A percentile compares a stretch with the other conserved stretches of the same genome.
phyloP scores from a whole-genome alignment of 805 yeast genomes.

The Tetrapisispora iriomotensis region DNA sequence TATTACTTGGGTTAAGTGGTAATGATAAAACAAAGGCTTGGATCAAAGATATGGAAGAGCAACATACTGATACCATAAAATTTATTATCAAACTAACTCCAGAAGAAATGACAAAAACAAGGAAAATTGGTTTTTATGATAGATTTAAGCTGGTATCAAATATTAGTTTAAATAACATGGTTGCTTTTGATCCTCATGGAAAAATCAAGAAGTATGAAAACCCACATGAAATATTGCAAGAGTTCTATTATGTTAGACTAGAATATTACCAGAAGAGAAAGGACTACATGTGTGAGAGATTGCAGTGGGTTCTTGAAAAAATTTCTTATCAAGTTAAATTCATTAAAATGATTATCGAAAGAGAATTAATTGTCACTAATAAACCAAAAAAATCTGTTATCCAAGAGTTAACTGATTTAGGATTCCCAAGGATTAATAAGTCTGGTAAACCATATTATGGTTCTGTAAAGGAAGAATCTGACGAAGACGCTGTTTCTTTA shows the following conservation, averaged over 20 bases:
- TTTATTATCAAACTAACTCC: slow-evolving; percentile 65
- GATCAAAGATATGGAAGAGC: slow-evolving; percentile 93
- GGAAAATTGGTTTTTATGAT: slow-evolving; percentile 67
- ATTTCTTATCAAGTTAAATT: slow-evolving; percentile 81
- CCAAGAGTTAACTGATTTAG: slow-evolving; percentile 47
- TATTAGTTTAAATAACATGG: slow-evolving; percentile 77
- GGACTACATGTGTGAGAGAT: slow-evolving; percentile 58
- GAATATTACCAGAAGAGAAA: slow-evolving; percentile 88
- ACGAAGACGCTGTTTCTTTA: slow-evolving; percentile 30
- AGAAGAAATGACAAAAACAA: slow-evolving; percentile 78
- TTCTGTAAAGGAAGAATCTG: slow-evolving; percentile 17
- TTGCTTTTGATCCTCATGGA: slow-evolving; percentile 86
- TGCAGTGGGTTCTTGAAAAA: slow-evolving; percentile 67
- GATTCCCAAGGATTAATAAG: slow-evolving; percentile 71
- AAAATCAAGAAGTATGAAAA: slow-evolving; percentile 73
- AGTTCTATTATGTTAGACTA: slow-evolving; percentile 76
- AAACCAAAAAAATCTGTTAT: slow-evolving; percentile 58
- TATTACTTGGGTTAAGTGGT: slow-evolving; percentile 66
- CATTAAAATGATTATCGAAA: slow-evolving; percentile 80
- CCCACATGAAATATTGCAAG: slow-evolving; percentile 69
- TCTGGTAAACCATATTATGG: slow-evolving; percentile 54
- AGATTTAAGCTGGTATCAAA: slow-evolving; percentile 68
- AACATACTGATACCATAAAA: slow-evolving; percentile 72
- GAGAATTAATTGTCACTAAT: slow-evolving; percentile 60
- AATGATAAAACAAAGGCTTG: slow-evolving; percentile 66